phyloP scores from a whole-genome alignment of 1,139 yeast species.

The Yamadazyma triangularis region DNA sequence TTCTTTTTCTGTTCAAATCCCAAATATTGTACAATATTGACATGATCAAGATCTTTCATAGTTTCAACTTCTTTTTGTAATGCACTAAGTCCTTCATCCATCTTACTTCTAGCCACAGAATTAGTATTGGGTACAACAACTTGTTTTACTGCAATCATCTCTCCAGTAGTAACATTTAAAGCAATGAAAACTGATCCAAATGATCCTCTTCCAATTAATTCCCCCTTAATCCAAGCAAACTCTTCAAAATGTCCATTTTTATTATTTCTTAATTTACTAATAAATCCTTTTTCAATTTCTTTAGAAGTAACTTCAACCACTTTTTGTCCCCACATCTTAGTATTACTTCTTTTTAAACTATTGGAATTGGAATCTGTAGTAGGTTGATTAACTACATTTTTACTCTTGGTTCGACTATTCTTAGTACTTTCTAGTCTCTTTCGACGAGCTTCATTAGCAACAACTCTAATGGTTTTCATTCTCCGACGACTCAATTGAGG shows the following conservation, averaged over 20 bases:
- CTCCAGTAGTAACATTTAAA: slow-evolving; percentile 93
- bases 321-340: slow-evolving; percentile 97
- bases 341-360: slow-evolving; percentile 68
- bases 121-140: slow-evolving; percentile 48
- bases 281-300: slow-evolving; percentile 54
- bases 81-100: slow-evolving; percentile 68
- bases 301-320: slow-evolving; percentile 87
- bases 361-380: not conserved
- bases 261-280: slow-evolving; percentile 57
- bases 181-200: slow-evolving; percentile 96
- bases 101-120: slow-evolving; percentile 10
- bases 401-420: slow-evolving; percentile 1
- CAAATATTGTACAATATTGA: slow-evolving; percentile 89
- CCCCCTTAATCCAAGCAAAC: slow-evolving; percentile 98
- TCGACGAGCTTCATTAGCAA: slow-evolving; percentile 80
- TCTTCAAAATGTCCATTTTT: slow-evolving; percentile 67
- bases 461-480: slow-evolving; percentile 86
- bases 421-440: slow-evolving; percentile 42
- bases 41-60: slow-evolving; percentile 89
- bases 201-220: slow-evolving; percentile 92
- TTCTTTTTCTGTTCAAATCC: slow-evolving; percentile 81
- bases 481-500: slow-evolving; percentile 28
- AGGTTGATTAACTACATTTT: no score
- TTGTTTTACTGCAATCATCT: slow-evolving; percentile 98
- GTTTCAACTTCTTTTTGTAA: slow-evolving; percentile 89